These are phyloP conservation scores for Septoria linicola DNA, from an alignment of 2,329 filamentous ascomycete genomes.

Conservation along the genomic window DNA sequence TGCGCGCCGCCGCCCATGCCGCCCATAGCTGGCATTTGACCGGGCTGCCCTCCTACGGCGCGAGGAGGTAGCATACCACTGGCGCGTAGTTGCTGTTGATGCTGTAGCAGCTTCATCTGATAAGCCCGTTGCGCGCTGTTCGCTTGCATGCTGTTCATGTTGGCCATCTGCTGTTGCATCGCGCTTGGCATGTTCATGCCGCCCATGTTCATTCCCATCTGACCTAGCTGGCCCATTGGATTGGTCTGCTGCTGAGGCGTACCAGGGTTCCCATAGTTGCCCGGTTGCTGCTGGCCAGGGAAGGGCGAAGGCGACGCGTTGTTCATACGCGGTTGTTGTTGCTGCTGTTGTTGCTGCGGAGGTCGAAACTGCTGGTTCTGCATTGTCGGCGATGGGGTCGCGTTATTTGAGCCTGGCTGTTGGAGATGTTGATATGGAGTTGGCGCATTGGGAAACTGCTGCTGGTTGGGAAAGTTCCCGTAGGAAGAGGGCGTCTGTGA, in stretches of 20 bases:
- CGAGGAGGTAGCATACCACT: constrained; percentile 36
- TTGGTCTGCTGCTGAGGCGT: constrained; percentile 28
- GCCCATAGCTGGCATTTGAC: constrained; percentile 29
- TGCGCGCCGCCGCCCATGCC: constrained; percentile 24
- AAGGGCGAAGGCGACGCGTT: constrained; percentile 92
- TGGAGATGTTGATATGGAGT: constrained; percentile 74
- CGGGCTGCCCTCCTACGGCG: constrained; percentile 29
- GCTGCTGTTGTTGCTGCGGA: constrained; percentile 56
- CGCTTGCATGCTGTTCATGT: constrained; percentile 46
- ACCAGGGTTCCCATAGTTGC: constrained; percentile 44
- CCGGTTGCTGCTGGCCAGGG: constrained; percentile 32
- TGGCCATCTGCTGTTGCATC: constrained; percentile 45
- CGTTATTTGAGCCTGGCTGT: constrained; percentile 74
- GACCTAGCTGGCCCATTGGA: constrained; percentile 42
- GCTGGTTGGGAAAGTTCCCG: constrained; percentile 63
- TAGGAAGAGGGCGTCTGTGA: constrained; percentile 72
- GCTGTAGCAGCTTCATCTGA: constrained; percentile 79
- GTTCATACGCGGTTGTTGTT: constrained; percentile 66
- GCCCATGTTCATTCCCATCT: constrained; percentile 42
- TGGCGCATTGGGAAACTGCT: constrained; percentile 60
- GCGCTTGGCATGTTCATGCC: constrained; percentile 42
- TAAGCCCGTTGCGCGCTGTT: constrained; percentile 76
- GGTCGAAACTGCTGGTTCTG: constrained; percentile 69
- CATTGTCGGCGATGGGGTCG: constrained; percentile 92
- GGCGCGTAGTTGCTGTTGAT: constrained; percentile 63